Conservation (phyloP, 495 filamentous ascomycete species). For the Penicillium atrosanguineum region DNA sequence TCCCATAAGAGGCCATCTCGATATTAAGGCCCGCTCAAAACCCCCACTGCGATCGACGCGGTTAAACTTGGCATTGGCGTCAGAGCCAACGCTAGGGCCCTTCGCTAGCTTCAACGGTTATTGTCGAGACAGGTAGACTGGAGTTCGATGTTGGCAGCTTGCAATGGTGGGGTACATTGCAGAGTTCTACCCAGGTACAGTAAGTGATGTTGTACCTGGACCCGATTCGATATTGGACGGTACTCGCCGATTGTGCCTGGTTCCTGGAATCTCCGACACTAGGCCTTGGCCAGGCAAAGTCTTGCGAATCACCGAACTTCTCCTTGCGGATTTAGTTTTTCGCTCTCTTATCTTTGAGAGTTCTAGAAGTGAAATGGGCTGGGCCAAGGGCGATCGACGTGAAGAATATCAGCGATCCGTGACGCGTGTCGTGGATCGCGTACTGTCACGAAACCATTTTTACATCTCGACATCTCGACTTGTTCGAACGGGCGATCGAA, state of each 20-base stretch:
- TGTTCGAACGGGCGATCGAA: not conserved
- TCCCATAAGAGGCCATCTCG: not conserved
- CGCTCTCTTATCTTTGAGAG: not conserved
- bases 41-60: constrained; percentile 7
- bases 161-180: not conserved
- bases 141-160: constrained; percentile 1
- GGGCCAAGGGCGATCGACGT: not conserved
- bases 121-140: not conserved
- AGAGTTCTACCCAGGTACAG: no score
- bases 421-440: not conserved
- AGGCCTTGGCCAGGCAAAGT: not conserved
- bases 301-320: not conserved
- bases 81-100: constrained; percentile 3
- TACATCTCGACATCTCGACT: not conserved
- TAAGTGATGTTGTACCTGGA: not conserved
- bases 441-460: not conserved
- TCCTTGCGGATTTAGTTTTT: not conserved
- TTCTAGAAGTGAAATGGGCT: not conserved
- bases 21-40: constrained; percentile 1
- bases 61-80: constrained; percentile 11
- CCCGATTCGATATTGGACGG: not conserved
- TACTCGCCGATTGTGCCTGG: not conserved
- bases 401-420: not conserved
- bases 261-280: not conserved
- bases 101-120: constrained; percentile 5